A percentile compares a stretch with the other conserved stretches of the same genome.
Evolutionary conservation across 495 filamentous ascomycete species (phyloP).

Genomic region (Aspergillus cavernicola): DNA sequence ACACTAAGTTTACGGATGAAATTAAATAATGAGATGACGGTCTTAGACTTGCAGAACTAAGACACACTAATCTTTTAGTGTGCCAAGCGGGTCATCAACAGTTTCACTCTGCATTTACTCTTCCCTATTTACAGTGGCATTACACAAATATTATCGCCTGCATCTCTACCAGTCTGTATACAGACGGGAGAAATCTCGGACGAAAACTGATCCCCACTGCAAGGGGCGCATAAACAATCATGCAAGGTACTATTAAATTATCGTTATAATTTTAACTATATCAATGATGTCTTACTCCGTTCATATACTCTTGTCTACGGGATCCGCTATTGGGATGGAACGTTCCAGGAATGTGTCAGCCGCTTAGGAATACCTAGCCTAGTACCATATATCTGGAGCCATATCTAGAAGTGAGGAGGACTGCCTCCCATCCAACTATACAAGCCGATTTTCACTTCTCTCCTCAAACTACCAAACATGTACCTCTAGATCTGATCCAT

Average conservation of each 20-base stretch:
- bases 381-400: neutral
- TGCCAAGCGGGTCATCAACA: neutral
- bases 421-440: conserved; percentile 5
- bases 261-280: neutral
- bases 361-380: neutral
- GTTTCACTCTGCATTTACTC: neutral
- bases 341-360: neutral
- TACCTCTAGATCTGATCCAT: conserved; percentile 2
- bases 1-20: neutral
- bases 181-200: too few relatives aligned
- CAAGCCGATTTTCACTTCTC: neutral
- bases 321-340: neutral
- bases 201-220: conserved; percentile 2
- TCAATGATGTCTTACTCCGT: neutral
- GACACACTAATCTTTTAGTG: neutral
- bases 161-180: too few relatives aligned
- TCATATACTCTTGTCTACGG: neutral
- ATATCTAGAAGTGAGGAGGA: neutral
- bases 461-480: conserved; percentile 2
- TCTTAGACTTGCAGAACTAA: conserved; percentile 23
- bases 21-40: conserved; percentile 10
- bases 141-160: too few relatives aligned
- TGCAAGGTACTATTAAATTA: conserved; percentile 4
- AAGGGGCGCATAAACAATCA: conserved; percentile 7
- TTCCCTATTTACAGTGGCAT: too few relatives aligned